These are phyloP conservation scores for Neurospora intermedia DNA, from an alignment of 495 filamentous ascomycete species.

Conservation along the genomic window DNA sequence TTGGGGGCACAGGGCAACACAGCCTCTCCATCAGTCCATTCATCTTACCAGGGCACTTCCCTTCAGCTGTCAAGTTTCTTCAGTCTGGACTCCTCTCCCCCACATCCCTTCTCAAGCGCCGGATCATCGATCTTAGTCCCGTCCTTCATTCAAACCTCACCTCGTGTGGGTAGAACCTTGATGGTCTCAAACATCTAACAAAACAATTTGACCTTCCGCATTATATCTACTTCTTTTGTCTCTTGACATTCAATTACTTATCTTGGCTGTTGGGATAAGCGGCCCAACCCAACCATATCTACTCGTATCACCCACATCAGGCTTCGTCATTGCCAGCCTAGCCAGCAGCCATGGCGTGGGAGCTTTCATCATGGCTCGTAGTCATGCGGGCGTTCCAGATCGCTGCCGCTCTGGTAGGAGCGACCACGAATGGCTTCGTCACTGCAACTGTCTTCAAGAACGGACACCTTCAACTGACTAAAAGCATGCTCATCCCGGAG, in stretches of 20 bases:
- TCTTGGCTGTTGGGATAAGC: background rate
- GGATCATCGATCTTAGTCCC: background rate
- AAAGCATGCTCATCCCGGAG: conserved; percentile 22
- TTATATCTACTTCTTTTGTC: background rate
- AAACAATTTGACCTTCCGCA: background rate
- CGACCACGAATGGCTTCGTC: conserved; percentile 28
- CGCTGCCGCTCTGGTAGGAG: conserved; percentile 15
- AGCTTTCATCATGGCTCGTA: conserved; percentile 23
- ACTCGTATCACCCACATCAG: background rate
- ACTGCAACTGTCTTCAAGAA: conserved; percentile 19
- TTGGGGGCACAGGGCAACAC: background rate
- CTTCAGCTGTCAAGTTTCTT: background rate
- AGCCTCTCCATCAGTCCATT: background rate
- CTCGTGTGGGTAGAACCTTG: background rate
- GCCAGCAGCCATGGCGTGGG: conserved; percentile 21
- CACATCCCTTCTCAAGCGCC: background rate
- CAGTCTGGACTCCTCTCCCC: background rate
- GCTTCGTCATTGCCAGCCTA: background rate
- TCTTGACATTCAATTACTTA: background rate
- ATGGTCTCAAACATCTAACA: background rate
- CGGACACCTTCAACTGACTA: conserved; percentile 13
- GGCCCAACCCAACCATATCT: background rate
- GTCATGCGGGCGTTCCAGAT: conserved; percentile 23
- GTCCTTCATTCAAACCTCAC: background rate
- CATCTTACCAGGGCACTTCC: background rate